Evolutionary conservation across 768 basidiomycete genomes (phyloP).

Genomic region (Podaxis mareebaensis): DNA sequence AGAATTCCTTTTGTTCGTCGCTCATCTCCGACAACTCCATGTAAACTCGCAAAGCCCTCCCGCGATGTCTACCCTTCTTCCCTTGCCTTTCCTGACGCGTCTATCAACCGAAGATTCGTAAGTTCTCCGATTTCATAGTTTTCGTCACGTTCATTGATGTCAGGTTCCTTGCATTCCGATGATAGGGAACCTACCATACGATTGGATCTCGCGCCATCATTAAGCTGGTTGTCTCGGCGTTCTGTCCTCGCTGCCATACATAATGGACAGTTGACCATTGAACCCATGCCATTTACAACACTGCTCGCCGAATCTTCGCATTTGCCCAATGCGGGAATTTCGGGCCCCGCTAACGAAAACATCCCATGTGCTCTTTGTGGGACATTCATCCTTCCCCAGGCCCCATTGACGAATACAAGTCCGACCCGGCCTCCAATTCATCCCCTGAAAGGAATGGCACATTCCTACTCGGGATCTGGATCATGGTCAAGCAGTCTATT

Average conservation of each 20-base stretch:
- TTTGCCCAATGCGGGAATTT: conserved; percentile 40
- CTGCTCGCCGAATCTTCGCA: conserved; percentile 57
- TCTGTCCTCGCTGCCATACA: conserved; percentile 85
- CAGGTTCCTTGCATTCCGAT: conserved; percentile 1
- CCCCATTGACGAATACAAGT: conserved; percentile 31
- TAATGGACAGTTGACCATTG: conserved; percentile 82
- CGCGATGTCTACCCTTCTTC: conserved; percentile 70
- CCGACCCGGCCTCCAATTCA: conserved; percentile 32
- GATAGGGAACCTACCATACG: conserved; percentile 87
- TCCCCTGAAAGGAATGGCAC: conserved; percentile 30
- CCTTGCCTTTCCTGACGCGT: conserved; percentile 76
- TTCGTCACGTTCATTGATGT: conserved; percentile 17
- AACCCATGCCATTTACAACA: conserved; percentile 69
- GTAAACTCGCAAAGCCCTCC: conserved; percentile 61
- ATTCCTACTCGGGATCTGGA: conserved; percentile 30
- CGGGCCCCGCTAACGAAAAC: conserved; percentile 47
- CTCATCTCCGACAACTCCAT: conserved; percentile 74
- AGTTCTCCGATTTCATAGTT: conserved; percentile 32
- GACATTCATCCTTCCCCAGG: conserved; percentile 40
- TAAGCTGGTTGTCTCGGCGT: conserved; percentile 92
- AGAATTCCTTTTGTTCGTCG: conserved; percentile 78
- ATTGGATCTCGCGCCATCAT: conserved; percentile 88
- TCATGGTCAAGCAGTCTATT: conserved; percentile 60
- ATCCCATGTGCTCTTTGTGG: conserved; percentile 85
- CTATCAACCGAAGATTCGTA: conserved; percentile 83